Percentiles rank a stretch among this genome's conserved stretches.
These are phyloP conservation scores for Chenopodium berlandieri DNA, from an alignment of 148 eudicot genomes.

Conservation along the genomic window DNA sequence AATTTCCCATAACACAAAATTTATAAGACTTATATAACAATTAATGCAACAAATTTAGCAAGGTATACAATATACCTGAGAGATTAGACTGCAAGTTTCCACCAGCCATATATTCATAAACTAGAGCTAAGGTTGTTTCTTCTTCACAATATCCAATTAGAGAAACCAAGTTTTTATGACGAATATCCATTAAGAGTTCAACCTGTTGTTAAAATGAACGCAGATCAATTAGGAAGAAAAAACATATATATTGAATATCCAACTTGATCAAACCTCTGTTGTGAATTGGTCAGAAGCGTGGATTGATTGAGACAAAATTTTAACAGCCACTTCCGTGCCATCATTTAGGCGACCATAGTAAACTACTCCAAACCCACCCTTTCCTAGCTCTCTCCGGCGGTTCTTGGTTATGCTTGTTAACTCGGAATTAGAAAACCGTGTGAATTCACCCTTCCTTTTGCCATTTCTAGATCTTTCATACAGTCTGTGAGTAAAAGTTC, in stretches of 20 bases:
- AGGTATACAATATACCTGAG: no score
- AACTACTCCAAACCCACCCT: constrained; percentile 41
- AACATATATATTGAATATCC: neutral
- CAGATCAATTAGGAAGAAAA: no score
- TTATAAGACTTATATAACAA: no score
- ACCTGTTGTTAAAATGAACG: no score
- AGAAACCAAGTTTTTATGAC: no score
- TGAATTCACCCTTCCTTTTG: constrained; percentile 9
- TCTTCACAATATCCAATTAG: no score
- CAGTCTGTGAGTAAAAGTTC: neutral
- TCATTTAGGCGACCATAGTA: constrained; percentile 33
- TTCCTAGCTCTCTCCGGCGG: constrained; percentile 30
- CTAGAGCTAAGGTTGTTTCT: no score
- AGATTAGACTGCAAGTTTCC: no score
- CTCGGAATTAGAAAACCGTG: constrained; percentile 32
- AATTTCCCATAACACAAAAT: no score
- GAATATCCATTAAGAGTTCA: no score
- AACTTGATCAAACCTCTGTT: constrained; percentile 29
- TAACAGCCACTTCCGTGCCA: constrained; percentile 40
- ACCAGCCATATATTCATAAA: no score
- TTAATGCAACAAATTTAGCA: no score
- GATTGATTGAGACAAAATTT: constrained; percentile 29
- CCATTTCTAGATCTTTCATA: neutral
- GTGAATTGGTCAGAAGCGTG: constrained; percentile 38
- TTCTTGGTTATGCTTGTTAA: constrained; percentile 28